These are phyloP conservation scores for Graphilbum fragrans DNA, from an alignment of 2,329 filamentous ascomycete genomes.

Conservation along the genomic window DNA sequence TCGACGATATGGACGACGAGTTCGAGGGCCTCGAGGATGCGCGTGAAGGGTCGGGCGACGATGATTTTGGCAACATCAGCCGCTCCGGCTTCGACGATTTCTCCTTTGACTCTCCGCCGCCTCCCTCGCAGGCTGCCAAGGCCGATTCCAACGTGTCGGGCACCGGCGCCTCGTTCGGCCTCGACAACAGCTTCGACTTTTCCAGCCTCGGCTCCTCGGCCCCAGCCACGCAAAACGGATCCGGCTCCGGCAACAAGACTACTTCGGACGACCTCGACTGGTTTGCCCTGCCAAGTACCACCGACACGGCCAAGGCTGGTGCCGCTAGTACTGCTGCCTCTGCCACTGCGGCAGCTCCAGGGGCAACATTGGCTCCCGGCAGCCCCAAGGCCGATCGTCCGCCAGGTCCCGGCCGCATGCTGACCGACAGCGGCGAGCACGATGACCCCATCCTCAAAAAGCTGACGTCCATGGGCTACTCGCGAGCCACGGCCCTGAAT, in stretches of 20 bases:
- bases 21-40: constrained; percentile 78
- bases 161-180: constrained; percentile 25
- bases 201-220: constrained; percentile 28
- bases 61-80: constrained; percentile 67
- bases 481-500: constrained; percentile 56
- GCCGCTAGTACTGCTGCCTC: constrained; percentile 10
- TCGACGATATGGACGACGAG: constrained; percentile 67
- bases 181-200: constrained; percentile 49
- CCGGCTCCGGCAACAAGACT: constrained; percentile 20
- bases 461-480: constrained; percentile 81
- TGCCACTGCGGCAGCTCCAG: constrained; percentile 12
- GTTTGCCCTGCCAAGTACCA: constrained; percentile 20
- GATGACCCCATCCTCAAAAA: constrained; percentile 89
- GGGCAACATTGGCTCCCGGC: constrained; percentile 5
- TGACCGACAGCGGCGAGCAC: constrained; percentile 64
- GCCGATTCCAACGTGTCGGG: constrained; percentile 23
- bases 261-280: constrained; percentile 58
- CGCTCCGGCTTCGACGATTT: constrained; percentile 65
- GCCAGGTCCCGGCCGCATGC: constrained; percentile 42
- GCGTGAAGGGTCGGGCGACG: constrained; percentile 66
- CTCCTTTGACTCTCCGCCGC: constrained; percentile 62
- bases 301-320: constrained; percentile 15
- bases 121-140: constrained; percentile 29
- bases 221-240: constrained; percentile 20
- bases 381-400: constrained; percentile 8